Evolutionary conservation across 345 rosid species (phyloP).

Genomic region (Eucalyptus sp.): DNA sequence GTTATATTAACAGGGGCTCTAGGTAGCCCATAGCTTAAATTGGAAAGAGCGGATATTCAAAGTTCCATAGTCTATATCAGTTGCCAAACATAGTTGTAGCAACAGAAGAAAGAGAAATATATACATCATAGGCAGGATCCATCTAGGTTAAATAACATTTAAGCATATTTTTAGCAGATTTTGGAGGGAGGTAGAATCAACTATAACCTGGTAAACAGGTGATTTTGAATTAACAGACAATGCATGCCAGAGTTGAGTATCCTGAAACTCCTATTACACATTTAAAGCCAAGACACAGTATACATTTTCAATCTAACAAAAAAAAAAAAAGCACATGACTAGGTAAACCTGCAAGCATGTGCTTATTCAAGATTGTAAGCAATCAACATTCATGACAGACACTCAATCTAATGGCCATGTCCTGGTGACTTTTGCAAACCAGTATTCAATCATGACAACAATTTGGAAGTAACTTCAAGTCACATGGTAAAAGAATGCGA

Average conservation of each 20-base stretch:
- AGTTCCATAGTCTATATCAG: not conserved
- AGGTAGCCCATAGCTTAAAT: not conserved
- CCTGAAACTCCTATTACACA: not conserved
- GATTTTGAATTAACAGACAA: not conserved
- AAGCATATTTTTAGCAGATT: not conserved
- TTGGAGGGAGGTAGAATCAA: not conserved
- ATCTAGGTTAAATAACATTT: not conserved
- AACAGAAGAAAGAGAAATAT: not conserved
- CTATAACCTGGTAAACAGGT: not conserved
- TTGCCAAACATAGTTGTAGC: not conserved
- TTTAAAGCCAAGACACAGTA: not conserved
- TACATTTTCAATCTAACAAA: not conserved
- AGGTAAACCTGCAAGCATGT: not conserved
- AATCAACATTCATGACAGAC: not conserved
- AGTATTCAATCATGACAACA: not conserved
- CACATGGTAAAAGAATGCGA: not conserved
- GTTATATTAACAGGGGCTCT: not conserved
- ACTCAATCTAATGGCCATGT: not conserved
- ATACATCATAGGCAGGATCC: not conserved
- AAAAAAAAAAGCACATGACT: not conserved
- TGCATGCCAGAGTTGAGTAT: not conserved
- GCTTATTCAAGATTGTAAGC: not conserved
- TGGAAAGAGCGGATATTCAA: not conserved
- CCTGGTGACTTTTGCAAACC: not conserved
- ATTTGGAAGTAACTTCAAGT: not conserved